Conservation (phyloP, 2,329 filamentous ascomycete species). For the Balansia obtecta region DNA sequence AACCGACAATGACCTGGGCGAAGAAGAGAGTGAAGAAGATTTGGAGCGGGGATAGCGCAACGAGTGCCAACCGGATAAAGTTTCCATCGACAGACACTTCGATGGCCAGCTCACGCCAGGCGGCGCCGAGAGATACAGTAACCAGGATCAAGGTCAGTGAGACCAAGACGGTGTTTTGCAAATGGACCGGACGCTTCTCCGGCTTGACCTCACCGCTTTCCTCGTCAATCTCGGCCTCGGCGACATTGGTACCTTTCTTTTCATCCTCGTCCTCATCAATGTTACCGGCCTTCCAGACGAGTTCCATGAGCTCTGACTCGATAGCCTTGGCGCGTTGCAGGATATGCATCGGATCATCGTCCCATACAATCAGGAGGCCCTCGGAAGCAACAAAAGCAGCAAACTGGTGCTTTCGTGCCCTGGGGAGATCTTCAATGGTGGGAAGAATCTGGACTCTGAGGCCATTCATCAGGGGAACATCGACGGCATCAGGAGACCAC, state of each 20-base stretch:
- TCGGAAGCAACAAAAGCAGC: slow-evolving; percentile 66
- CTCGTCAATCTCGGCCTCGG: slow-evolving; percentile 50
- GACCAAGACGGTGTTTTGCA: slow-evolving; percentile 59
- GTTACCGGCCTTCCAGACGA: slow-evolving; percentile 56
- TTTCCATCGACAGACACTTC: slow-evolving; percentile 53
- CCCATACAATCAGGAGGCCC: slow-evolving; percentile 66
- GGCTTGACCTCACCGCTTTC: slow-evolving; percentile 57
- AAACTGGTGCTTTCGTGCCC: slow-evolving; percentile 66
- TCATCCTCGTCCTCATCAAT: slow-evolving; percentile 41
- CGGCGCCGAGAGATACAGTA: slow-evolving; percentile 53
- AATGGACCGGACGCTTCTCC: slow-evolving; percentile 52
- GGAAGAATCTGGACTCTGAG: slow-evolving; percentile 66
- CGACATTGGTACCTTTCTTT: slow-evolving; percentile 33
- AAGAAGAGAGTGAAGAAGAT: slow-evolving; percentile 78
- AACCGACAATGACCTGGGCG: slow-evolving; percentile 64
- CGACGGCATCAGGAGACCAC: slow-evolving; percentile 59
- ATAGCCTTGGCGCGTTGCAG: slow-evolving; percentile 58
- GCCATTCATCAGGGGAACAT: slow-evolving; percentile 65
- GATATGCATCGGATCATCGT: slow-evolving; percentile 63
- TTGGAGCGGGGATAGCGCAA: slow-evolving; percentile 56
- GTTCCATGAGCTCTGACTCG: slow-evolving; percentile 63
- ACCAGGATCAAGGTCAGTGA: slow-evolving; percentile 54
- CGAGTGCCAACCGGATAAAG: slow-evolving; percentile 51
- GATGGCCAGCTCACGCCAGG: slow-evolving; percentile 56
- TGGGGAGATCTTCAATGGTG: slow-evolving; percentile 55